Evolutionary conservation across 768 basidiomycete genomes (phyloP), one percentile per base, ranked within the genome.

Genomic region (Mycena belliarum): DNA sequence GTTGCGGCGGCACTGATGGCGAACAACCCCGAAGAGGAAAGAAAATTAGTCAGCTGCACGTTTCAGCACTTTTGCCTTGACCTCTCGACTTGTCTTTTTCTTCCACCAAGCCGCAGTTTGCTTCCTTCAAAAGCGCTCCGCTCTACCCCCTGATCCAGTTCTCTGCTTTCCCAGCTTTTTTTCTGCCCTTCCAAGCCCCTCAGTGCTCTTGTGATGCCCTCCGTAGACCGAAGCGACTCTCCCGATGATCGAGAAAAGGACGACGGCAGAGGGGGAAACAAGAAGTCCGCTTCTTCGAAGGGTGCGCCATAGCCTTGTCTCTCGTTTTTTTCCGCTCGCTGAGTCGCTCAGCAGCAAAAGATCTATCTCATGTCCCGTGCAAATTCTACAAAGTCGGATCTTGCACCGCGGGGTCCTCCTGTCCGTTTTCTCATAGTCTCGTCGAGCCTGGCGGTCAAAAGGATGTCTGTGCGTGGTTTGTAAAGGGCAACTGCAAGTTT

Each of bases 351-450:
- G 33, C 70, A 88, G 88, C 87, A 48, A 93, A 93, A 72, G 92
- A 94, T 70, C 82, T 98, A 53, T 92, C 91, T 3, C 95, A 97
- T 79, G 96, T 98, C 15, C 95, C 95, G 2, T 98, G 96, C 79
- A 92, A 96, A 76, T 98, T 98, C 83, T 97, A 87, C 85, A 92
- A 90, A 69, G 89, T 92, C 62, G 93, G 95, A 32, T 88, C 87
- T 14, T 98, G 95, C 73, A 96, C 95, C 5, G 95, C 95, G 11
- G 95, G 95, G 32, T 77, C 91, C 4, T 89, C 91, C 3, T 98
- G 96, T 72, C 93, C 93, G n/a, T 98, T 98, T 82, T 95, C 94
- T 26, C 96, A 98, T 72, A 69, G 72, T 56, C 66, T 79, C 7
- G 74, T 82, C 56, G 91, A 93, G 64, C 87, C 92, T 26, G 89